Percentiles rank a stretch among this genome's conserved stretches.
Evolutionary conservation across 345 rosid genomes (phyloP).

Genomic region (Dovyalis caffra): DNA sequence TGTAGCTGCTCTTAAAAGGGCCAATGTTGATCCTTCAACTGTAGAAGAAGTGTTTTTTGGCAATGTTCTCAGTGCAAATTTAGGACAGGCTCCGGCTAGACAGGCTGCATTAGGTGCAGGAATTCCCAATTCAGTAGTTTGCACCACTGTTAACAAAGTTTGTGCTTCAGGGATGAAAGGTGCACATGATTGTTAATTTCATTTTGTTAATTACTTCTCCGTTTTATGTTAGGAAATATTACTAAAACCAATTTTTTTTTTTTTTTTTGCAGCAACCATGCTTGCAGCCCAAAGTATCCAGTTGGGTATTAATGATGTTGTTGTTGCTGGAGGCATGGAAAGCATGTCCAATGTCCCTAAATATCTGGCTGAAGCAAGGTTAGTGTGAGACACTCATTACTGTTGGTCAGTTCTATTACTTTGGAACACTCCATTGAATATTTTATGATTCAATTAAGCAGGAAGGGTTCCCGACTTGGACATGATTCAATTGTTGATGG

Average conservation of each 20-base stretch:
- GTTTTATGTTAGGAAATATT: not conserved
- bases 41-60: conserved; percentile 95
- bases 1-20: conserved; percentile 88
- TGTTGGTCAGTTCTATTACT: not conserved
- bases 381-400: conserved; percentile 5
- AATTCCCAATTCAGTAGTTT: conserved; percentile 75
- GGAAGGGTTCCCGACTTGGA: conserved; percentile 97
- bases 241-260: not conserved
- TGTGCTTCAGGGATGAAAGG: conserved; percentile 99
- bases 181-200: conserved; percentile 17
- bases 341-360: conserved; percentile 97
- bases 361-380: conserved; percentile 93
- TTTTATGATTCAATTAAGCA: conserved; percentile 38
- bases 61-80: conserved; percentile 91
- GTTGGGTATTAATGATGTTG: conserved; percentile 84
- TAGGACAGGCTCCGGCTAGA: conserved; percentile 99
- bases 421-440: not conserved
- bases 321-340: conserved; percentile 99
- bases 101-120: conserved; percentile 99
- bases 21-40: conserved; percentile 77
- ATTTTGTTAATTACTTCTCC: not conserved
- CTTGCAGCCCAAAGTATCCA: conserved; percentile 95
- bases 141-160: conserved; percentile 94
- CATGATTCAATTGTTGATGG: conserved; percentile 94
- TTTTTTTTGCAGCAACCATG: conserved; percentile 64